Base-by-base conservation (phyloP, 2,329 filamentous ascomycete species). In the Xylariaceae sp. region DNA sequence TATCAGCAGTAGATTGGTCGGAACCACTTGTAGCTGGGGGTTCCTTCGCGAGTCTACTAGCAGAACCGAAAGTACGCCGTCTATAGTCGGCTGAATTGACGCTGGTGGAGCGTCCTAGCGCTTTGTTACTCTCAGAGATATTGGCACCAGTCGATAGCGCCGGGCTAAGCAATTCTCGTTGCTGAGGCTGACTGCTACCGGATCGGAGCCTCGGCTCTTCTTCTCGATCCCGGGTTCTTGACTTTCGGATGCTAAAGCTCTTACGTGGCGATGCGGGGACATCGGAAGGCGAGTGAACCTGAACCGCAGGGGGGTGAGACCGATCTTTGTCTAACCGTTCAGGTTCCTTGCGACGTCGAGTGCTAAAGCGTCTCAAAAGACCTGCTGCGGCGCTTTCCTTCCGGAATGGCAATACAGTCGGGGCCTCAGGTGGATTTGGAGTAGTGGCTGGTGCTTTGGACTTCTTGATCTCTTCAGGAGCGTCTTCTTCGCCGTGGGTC, bases 401-500 rank as follows among this genome's bases (percentile, higher is more conserved):
- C 77, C 90, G 92, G 53, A 78, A 78, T 4, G 84, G 79, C 8
- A 81, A 82, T 71, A 86, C 87, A 17, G 78, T 72, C 37, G 84
- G 83, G 18, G 84, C 80, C 30, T 87, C 81, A 69, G 66, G 82
- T 73, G 59, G 80, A 74, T 45, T 75, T 72, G 65, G 79, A 71
- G 63, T 75, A 72, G 68, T 81, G 68, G 64, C 80, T 69, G 63
- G 80, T 73, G 67, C 77, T 73, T 86, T 84, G 17, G 88, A 74
- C 65, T 86, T 84, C 73, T 90, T 88, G 71, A 89, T 76, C 6
- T 82, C 81, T 53, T 96, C 90, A 0, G 87, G 82, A 9, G 90
- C 82, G 59, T 99, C 94, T 63, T 97, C 93, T 74, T 97, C 94
- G 13, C 93, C 94, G 70, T 97, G 93, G 0, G 94, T 97, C 65